Percentiles rank a stretch among this genome's conserved stretches.
phyloP scores from a whole-genome alignment of 2,329 filamentous ascomycete species.

The Teratosphaeria gauchensis region DNA sequence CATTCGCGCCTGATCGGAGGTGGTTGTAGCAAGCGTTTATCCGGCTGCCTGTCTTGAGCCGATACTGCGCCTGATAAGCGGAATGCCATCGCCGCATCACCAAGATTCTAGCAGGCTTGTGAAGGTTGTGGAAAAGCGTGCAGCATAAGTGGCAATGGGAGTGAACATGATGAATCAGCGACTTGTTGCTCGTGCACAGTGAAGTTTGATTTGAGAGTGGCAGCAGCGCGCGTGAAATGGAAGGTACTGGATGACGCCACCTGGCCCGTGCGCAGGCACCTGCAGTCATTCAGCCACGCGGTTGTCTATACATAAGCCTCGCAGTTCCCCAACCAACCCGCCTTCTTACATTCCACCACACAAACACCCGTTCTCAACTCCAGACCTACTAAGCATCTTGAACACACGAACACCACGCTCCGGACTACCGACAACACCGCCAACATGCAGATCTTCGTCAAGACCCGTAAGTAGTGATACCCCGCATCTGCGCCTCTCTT shows the following conservation, averaged over 20 bases:
- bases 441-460: conserved; percentile 90
- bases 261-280: background rate
- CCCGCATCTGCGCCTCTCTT: conserved; percentile 16
- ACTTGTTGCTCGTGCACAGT: background rate
- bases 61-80: background rate
- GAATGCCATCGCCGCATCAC: background rate
- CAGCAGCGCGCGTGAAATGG: background rate
- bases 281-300: background rate
- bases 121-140: background rate
- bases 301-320: background rate
- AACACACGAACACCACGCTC: background rate
- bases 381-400: background rate
- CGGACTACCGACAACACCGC: background rate
- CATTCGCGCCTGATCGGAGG: background rate
- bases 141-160: background rate
- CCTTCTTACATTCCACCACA: background rate
- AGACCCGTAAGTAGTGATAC: conserved; percentile 65
- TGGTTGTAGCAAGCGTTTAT: background rate
- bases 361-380: background rate
- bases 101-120: background rate
- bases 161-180: background rate
- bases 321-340: background rate
- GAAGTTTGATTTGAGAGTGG: background rate
- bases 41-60: background rate
- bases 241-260: background rate